A percentile compares a stretch with the other conserved stretches of the same genome.
These are phyloP conservation scores for Cinnamomum micranthum DNA, from an alignment of 164 flowering plant genomes.

Conservation along the genomic window DNA sequence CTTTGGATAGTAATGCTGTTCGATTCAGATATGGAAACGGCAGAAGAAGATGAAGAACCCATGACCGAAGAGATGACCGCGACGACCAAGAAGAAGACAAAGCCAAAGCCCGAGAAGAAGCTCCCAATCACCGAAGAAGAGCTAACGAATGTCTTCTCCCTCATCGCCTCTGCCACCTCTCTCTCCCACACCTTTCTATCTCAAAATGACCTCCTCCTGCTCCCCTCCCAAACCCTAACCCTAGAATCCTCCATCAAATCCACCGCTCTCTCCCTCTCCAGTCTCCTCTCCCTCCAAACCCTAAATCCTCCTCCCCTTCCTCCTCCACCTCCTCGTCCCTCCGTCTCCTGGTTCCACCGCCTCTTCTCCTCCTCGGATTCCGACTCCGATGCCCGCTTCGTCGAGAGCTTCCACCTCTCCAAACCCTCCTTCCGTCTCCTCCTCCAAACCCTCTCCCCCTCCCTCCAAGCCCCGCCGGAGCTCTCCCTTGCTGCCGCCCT, in stretches of 20 bases:
- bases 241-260: constrained; percentile 52
- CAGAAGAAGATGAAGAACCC: neutral
- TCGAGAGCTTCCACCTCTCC: constrained; percentile 51
- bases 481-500: constrained; percentile 52
- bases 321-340: constrained; percentile 5
- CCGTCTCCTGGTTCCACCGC: constrained; percentile 50
- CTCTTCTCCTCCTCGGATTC: constrained; percentile 30
- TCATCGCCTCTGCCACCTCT: constrained; percentile 33
- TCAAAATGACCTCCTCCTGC: constrained; percentile 53
- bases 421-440: constrained; percentile 50
- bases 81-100: neutral
- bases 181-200: constrained; percentile 45
- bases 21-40: too few species aligned
- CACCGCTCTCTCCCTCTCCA: constrained; percentile 23
- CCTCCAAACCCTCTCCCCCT: constrained; percentile 36
- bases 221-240: constrained; percentile 55
- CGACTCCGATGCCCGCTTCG: constrained; percentile 42
- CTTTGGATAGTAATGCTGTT: too few species aligned
- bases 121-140: constrained; percentile 4
- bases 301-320: constrained; percentile 1
- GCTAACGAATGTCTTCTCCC: constrained; percentile 18
- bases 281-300: constrained; percentile 3
- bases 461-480: constrained; percentile 31
- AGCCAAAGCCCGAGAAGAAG: neutral
- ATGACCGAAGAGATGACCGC: neutral